Conservation (phyloP, 1,284 basidiomycete species). For the Taiwanofungus camphoratus region DNA sequence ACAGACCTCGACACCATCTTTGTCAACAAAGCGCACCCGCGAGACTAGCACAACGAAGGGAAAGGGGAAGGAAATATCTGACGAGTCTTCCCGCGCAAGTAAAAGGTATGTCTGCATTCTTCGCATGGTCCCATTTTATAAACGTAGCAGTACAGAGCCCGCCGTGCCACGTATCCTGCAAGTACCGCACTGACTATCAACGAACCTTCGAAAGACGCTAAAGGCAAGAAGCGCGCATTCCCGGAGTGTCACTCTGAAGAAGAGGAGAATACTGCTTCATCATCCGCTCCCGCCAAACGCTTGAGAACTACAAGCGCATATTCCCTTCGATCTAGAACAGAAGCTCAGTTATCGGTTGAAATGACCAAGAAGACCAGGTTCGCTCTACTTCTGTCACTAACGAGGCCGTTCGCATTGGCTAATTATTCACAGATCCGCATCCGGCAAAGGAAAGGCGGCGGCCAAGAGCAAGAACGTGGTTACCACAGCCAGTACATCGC, state of each 20-base stretch:
- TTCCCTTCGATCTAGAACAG: conserved; percentile 58
- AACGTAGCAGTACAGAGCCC: conserved; percentile 43
- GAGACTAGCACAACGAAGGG: conserved; percentile 50
- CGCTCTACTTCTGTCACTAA: conserved; percentile 11
- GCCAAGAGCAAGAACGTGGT: conserved; percentile 56
- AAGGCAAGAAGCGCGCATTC: conserved; percentile 81
- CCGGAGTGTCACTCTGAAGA: conserved; percentile 63
- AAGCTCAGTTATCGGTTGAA: conserved; percentile 37
- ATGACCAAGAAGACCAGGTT: conserved; percentile 76
- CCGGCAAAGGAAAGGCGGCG: conserved; percentile 57
- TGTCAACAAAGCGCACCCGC: conserved; percentile 49
- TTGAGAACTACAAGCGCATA: conserved; percentile 47
- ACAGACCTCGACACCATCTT: conserved; percentile 35
- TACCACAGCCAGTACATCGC: conserved; percentile 48
- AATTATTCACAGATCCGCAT: conserved; percentile 32
- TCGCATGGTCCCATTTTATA: conserved; percentile 10
- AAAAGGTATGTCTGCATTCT: conserved; percentile 50
- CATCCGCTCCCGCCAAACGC: conserved; percentile 48
- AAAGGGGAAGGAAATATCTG: conserved; percentile 53
- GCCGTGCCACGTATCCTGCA: conserved; percentile 46
- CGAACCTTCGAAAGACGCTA: conserved; percentile 65
- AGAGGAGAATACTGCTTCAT: conserved; percentile 44
- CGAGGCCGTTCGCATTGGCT: conserved; percentile 6
- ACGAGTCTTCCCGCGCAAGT: conserved; percentile 42
- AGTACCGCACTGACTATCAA: conserved; percentile 57